A percentile compares a stretch with the other conserved stretches of the same genome.
phyloP scores from a whole-genome alignment of 2,329 filamentous ascomycete species.

The Rhexocercosporidium sp. region DNA sequence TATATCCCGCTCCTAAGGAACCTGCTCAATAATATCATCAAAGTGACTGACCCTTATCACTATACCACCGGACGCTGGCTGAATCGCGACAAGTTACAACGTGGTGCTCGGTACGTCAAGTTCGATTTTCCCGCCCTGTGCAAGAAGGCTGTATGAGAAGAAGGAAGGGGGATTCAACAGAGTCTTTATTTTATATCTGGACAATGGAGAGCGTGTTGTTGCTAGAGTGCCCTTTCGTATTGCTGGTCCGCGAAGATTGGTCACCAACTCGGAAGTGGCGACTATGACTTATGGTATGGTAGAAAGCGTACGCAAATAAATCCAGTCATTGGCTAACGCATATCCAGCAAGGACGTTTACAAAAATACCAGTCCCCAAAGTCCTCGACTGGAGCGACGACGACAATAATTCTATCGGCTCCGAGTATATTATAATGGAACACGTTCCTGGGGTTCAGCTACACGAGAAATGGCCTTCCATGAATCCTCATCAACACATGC shows the following conservation, averaged over 20 bases:
- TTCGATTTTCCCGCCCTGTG: conserved; percentile 5
- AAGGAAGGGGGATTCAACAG: conserved; percentile 4
- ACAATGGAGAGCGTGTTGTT: conserved; percentile 4
- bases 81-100: neutral
- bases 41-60: neutral
- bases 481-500: conserved; percentile 10
- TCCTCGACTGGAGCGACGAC: conserved; percentile 8
- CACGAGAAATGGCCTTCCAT: conserved; percentile 8
- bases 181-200: conserved; percentile 4
- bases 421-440: conserved; percentile 8
- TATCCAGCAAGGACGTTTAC: conserved; percentile 1
- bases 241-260: conserved; percentile 9
- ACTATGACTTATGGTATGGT: conserved; percentile 7
- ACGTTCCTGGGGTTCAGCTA: conserved; percentile 4
- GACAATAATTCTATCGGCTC: neutral
- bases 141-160: conserved; percentile 7
- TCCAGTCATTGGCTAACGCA: neutral
- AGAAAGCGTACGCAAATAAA: neutral
- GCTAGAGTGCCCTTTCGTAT: conserved; percentile 8
- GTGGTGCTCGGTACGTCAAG: conserved; percentile 1
- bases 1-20: neutral
- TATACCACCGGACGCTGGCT: conserved; percentile 8
- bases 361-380: conserved; percentile 4
- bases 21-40: neutral
- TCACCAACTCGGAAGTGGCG: conserved; percentile 7